phyloP scores from a whole-genome alignment of 2,329 filamentous ascomycete species.

The Aplosporella prunicola region DNA sequence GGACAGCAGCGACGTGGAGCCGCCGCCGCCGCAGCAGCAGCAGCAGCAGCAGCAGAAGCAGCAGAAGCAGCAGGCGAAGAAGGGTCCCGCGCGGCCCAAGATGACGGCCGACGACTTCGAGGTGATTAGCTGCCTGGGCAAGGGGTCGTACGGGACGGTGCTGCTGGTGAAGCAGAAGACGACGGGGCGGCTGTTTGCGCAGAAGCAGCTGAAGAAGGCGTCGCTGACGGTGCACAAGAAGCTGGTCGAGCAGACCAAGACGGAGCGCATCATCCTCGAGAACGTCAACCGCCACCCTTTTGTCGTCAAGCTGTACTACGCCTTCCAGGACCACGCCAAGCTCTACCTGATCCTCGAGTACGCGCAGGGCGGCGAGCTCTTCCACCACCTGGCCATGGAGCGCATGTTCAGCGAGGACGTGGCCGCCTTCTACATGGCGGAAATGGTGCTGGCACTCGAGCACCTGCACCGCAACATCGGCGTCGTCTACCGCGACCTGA shows the following conservation, averaged over 20 bases:
- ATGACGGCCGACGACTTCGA: slow-evolving; percentile 91
- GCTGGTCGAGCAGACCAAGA: slow-evolving; percentile 93
- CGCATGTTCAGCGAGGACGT: slow-evolving; percentile 89
- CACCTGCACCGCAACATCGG: slow-evolving; percentile 88
- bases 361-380: slow-evolving; percentile 91
- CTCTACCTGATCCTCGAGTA: slow-evolving; percentile 97
- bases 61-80: slow-evolving; percentile 48
- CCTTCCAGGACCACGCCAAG: slow-evolving; percentile 96
- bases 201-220: slow-evolving; percentile 98
- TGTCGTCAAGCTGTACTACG: slow-evolving; percentile 95
- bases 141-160: slow-evolving; percentile 93
- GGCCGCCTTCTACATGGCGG: slow-evolving; percentile 95
- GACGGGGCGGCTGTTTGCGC: slow-evolving; percentile 85
- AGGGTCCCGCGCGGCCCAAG: slow-evolving; percentile 55
- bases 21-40: too few relatives aligned
- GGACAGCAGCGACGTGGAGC: slow-evolving; percentile 17
- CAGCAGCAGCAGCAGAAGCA: slow-evolving; percentile 46
- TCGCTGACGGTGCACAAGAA: slow-evolving; percentile 92
- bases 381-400: slow-evolving; percentile 86
- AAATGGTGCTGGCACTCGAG: slow-evolving; percentile 89
- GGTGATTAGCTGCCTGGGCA: slow-evolving; percentile 81
- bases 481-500: slow-evolving; percentile 92
- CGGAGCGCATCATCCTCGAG: slow-evolving; percentile 87
- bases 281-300: slow-evolving; percentile 95
- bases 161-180: slow-evolving; percentile 80